phyloP scores from a whole-genome alignment of 768 basidiomycete genomes.

The Rhizopogon roseolus region DNA sequence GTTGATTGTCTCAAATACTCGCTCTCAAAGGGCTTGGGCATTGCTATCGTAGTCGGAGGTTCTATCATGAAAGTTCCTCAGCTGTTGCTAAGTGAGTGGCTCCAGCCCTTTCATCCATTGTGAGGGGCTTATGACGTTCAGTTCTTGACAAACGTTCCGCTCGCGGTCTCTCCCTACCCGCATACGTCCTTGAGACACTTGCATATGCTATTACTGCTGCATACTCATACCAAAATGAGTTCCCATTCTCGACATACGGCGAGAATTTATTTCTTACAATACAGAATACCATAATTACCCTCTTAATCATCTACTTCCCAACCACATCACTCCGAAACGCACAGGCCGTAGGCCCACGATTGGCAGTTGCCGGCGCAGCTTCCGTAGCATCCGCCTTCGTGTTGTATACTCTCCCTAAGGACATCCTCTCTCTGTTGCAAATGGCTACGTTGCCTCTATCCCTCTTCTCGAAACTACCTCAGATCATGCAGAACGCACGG shows the following conservation, averaged over 20 bases:
- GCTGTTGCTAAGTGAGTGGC: slow-evolving; percentile 67
- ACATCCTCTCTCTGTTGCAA: slow-evolving; percentile 66
- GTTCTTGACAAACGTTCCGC: slow-evolving; percentile 74
- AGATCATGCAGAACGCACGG: slow-evolving; percentile 79
- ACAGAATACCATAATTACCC: slow-evolving; percentile 84
- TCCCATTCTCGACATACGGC: slow-evolving; percentile 97
- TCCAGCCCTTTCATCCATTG: not conserved
- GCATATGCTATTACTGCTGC: slow-evolving; percentile 86
- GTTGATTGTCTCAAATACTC: slow-evolving; percentile 86
- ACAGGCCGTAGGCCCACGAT: slow-evolving; percentile 23
- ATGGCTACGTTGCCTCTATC: slow-evolving; percentile 86
- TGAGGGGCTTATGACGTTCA: slow-evolving; percentile 23
- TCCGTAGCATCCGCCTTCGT: slow-evolving; percentile 31
- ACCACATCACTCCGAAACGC: slow-evolving; percentile 20
- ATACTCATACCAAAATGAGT: slow-evolving; percentile 80
- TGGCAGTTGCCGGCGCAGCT: slow-evolving; percentile 27
- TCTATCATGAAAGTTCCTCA: slow-evolving; percentile 97
- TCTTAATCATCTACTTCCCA: slow-evolving; percentile 76
- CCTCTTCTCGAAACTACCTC: slow-evolving; percentile 90
- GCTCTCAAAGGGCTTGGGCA: slow-evolving; percentile 85
- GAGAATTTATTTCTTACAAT: slow-evolving; percentile 93
- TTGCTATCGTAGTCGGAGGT: slow-evolving; percentile 90
- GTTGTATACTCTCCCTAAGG: slow-evolving; percentile 44
- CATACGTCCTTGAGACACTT: slow-evolving; percentile 87
- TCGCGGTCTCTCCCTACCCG: slow-evolving; percentile 79